These are phyloP conservation scores for Leccinum pachyderme DNA, from an alignment of 1,284 basidiomycete species.

Conservation along the genomic window DNA sequence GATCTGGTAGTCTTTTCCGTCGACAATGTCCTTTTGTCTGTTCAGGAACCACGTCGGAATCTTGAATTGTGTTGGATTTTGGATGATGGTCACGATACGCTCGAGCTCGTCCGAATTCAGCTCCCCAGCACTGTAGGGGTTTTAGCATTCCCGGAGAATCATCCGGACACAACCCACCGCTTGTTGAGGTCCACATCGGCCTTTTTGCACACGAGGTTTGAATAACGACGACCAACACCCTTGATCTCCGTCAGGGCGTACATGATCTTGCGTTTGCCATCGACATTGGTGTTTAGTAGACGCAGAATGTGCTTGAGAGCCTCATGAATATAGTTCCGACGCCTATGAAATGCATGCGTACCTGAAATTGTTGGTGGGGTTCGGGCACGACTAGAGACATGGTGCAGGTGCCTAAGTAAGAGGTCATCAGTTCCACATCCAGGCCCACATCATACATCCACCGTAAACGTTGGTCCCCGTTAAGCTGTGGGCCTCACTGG, in stretches of 20 bases:
- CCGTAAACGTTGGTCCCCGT: conserved; percentile 3
- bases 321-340: conserved; percentile 5
- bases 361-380: conserved; percentile 91
- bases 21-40: conserved; percentile 97
- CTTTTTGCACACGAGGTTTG: conserved; percentile 99
- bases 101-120: conserved; percentile 98
- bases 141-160: conserved; percentile 1
- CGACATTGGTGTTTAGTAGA: conserved; percentile 99
- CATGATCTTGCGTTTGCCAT: conserved; percentile 99
- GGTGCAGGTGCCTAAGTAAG: conserved; percentile 22
- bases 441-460: conserved; percentile 18
- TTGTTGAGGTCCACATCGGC: conserved; percentile 99
- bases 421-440: conserved; percentile 21
- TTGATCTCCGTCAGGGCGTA: conserved; percentile 98
- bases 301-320: conserved; percentile 85
- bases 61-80: conserved; percentile 99
- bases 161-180: conserved; percentile 63
- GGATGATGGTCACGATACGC: conserved; percentile 98
- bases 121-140: conserved; percentile 72
- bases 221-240: conserved; percentile 98
- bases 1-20: conserved; percentile 96
- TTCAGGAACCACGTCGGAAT: conserved; percentile 99
- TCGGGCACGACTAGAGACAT: conserved; percentile 96
- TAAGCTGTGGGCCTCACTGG: neutral
- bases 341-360: conserved; percentile 26